phyloP scores from a whole-genome alignment of 345 rosid species.

The Eucalyptus lansdowneana region DNA sequence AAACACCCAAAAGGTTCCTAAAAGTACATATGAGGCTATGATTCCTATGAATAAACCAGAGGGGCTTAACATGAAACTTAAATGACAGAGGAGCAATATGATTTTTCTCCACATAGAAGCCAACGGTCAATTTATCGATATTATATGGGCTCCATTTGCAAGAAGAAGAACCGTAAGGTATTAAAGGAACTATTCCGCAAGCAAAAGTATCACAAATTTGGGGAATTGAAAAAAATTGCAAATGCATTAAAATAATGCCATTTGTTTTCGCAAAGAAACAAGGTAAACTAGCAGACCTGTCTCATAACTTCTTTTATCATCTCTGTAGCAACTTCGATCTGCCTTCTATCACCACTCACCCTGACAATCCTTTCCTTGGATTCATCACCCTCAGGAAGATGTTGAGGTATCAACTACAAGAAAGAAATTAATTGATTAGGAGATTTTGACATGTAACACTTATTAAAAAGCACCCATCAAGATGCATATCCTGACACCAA shows the following conservation, averaged over 20 bases:
- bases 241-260: neutral
- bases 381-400: conserved; percentile 75
- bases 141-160: neutral
- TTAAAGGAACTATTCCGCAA: neutral
- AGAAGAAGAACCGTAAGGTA: neutral
- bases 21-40: neutral
- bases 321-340: conserved; percentile 74
- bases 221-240: neutral
- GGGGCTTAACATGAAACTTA: neutral
- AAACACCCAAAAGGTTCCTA: neutral
- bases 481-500: neutral
- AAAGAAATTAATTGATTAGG: neutral
- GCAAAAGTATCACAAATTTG: neutral
- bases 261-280: neutral
- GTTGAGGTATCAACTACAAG: conserved; percentile 76
- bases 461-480: neutral
- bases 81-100: neutral
- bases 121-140: neutral
- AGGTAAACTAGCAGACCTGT: conserved; percentile 48
- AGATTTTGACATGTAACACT: neutral
- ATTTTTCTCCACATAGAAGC: neutral
- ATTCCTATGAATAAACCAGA: neutral
- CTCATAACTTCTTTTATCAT: conserved; percentile 79
- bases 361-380: conserved; percentile 84
- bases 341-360: conserved; percentile 76